Conservation (phyloP, 805 yeast species). For the Ogataea saltuana region DNA sequence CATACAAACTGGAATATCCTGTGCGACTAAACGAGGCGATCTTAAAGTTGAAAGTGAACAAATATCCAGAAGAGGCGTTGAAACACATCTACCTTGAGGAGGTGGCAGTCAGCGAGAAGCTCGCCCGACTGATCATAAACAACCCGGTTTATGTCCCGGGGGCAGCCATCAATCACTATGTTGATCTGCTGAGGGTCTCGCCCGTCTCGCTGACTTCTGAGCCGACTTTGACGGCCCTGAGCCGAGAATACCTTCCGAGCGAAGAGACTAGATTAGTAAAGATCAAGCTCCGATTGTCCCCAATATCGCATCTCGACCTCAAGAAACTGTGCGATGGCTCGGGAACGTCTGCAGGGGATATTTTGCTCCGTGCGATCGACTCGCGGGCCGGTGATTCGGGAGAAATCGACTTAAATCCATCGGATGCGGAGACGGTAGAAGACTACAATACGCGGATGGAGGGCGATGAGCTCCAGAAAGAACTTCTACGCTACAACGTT, state of each 20-base stretch:
- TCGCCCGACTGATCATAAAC: slow-evolving; percentile 14
- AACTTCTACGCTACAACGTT: slow-evolving; percentile 25
- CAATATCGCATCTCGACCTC: slow-evolving; percentile 14
- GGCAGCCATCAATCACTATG: slow-evolving; percentile 14
- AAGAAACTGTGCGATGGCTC: slow-evolving; percentile 5
- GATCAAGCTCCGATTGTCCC: slow-evolving; percentile 13
- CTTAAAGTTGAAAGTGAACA: slow-evolving; percentile 19
- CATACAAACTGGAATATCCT: slow-evolving; percentile 33
- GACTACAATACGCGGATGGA: slow-evolving; percentile 19
- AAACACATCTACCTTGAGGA: slow-evolving; percentile 26
- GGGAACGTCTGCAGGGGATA: slow-evolving; percentile 3
- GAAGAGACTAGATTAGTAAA: slow-evolving; percentile 4
- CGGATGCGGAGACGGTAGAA: slow-evolving; percentile 3
- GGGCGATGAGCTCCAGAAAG: slow-evolving; percentile 31
- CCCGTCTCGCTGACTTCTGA: background rate
- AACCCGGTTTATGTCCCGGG: slow-evolving; percentile 18
- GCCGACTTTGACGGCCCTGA: background rate
- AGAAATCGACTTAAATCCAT: background rate
- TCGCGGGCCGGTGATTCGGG: background rate
- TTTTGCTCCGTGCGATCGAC: slow-evolving; percentile 7
- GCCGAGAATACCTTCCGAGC: background rate
- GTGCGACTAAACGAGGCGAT: slow-evolving; percentile 25
- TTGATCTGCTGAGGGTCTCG: background rate
- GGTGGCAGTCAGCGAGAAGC: slow-evolving; percentile 18
- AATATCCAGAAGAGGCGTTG: slow-evolving; percentile 36